Evolutionary conservation across 306 rosid species (phyloP), one percentile per base, ranked within the genome.

Genomic region (Acacia acuminata): DNA sequence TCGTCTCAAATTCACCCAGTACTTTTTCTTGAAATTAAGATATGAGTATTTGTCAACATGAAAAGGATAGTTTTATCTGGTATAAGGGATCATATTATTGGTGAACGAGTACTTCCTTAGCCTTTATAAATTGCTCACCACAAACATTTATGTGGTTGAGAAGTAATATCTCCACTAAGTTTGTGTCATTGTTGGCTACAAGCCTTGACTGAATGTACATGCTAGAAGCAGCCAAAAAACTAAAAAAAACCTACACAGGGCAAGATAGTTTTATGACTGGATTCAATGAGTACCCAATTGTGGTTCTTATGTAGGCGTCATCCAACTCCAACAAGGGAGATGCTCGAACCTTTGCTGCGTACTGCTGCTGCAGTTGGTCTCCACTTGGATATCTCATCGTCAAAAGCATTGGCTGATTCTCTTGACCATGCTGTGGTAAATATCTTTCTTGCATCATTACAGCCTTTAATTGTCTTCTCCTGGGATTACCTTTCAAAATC

Each of bases 321-420:
- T 89, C 98, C 98, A 75, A 75, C 83, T 71, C 99, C 99, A 11
- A 92, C 98, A 16, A 86, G 89, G 82, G 98, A 96, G 88, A 96
- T 92, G 99, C 96, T 96, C 83, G 97, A 96, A 85, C 98, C 99
- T 48, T 85, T 96, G 88, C 81, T 96, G 77, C 92, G 88, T 55
- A 92, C 98, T 45, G 94, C 99, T 85, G 89, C 94, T 82, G 94
- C 97, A 79, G 82, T 94, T 89, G 98, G 98, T 80, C 88, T 96
- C 81, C 85, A 84, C 87, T 91, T 96, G 97, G 97, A 96, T 82
- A 89, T 91, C 44, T 88, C 98, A 7, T 92, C 99, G 32, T 96
- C 98, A 50, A 96, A 94, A 85, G 93, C 97, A 67, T 85, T 96
- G 86, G 99, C 99, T 78, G 97, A 96, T 87, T 96, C 98, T 73